phyloP scores from a whole-genome alignment of 108 stramenopile genomes.

The Cyclotella kingstonii region DNA sequence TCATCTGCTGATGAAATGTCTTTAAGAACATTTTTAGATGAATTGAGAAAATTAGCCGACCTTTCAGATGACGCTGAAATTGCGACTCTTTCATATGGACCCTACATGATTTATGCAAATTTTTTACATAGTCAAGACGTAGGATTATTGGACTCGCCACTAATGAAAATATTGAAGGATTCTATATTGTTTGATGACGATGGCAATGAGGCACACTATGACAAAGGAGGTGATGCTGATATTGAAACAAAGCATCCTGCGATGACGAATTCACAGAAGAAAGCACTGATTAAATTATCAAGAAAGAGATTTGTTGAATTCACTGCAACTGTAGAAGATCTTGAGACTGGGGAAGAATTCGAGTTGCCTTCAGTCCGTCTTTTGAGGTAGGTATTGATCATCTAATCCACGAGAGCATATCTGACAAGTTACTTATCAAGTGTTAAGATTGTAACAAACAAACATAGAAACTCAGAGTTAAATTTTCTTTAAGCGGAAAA shows the following conservation, averaged over 20 bases:
- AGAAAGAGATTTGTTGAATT: conserved; percentile 55
- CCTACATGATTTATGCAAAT: conserved; percentile 82
- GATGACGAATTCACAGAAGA: conserved; percentile 21
- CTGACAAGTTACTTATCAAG: no score
- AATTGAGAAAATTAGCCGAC: conserved; percentile 49
- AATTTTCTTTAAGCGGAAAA: not conserved
- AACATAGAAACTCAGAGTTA: not conserved
- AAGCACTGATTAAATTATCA: conserved; percentile 21
- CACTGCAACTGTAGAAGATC: conserved; percentile 68
- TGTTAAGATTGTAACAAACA: no score
- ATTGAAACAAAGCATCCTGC: conserved; percentile 4
- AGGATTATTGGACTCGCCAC: conserved; percentile 52
- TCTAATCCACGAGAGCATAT: no score
- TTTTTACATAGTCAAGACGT: conserved; percentile 80
- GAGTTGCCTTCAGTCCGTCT: conserved; percentile 64
- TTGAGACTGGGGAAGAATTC: conserved; percentile 68
- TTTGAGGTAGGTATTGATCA: conserved; percentile 2
- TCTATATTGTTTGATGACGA: conserved; percentile 58
- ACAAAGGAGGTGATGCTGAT: conserved; percentile 16
- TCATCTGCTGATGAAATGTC: conserved; percentile 49
- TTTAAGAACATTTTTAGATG: conserved; percentile 49
- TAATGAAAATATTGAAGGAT: conserved; percentile 60
- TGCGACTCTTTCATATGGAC: conserved; percentile 65
- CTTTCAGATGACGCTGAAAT: conserved; percentile 55
- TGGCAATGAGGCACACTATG: conserved; percentile 42